Percentiles rank a stretch among this genome's conserved stretches.
Conservation (phyloP, 73 alveolate genomes). For the Stentor coeruleus region DNA sequence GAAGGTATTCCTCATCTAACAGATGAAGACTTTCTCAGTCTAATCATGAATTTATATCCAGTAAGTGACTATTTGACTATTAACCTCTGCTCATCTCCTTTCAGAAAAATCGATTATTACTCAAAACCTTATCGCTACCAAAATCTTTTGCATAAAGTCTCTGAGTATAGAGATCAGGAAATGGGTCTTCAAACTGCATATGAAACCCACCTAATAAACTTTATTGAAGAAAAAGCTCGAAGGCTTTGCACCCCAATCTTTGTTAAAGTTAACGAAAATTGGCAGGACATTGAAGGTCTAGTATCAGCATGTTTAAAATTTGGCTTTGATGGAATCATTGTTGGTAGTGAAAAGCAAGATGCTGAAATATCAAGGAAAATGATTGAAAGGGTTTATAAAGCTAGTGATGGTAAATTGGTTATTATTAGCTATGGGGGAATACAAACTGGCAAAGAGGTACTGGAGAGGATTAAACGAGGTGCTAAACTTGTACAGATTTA, state of each 20-base stretch:
- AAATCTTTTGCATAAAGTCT: neutral
- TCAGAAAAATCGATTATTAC: neutral
- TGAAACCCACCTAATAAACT: neutral
- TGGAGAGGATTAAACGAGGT: neutral
- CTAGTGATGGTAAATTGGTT: neutral
- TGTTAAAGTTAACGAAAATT: neutral
- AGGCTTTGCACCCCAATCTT: neutral
- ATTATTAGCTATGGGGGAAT: neutral
- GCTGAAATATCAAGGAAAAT: neutral
- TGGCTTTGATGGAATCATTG: neutral
- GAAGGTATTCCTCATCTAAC: neutral
- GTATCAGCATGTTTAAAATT: neutral
- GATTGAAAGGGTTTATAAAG: neutral
- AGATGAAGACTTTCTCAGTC: neutral
- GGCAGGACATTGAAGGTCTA: neutral
- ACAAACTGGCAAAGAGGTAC: neutral
- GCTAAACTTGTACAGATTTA: neutral
- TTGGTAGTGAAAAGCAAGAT: neutral
- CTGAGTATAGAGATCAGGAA: neutral
- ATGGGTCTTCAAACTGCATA: neutral
- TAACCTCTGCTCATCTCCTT: neutral
- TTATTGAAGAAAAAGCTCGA: neutral
- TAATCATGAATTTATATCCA: too few relatives aligned
- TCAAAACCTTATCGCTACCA: neutral
- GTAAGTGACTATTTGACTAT: neutral